Conservation (phyloP, 1,139 yeast species). For the Saccharomyces uvarum region DNA sequence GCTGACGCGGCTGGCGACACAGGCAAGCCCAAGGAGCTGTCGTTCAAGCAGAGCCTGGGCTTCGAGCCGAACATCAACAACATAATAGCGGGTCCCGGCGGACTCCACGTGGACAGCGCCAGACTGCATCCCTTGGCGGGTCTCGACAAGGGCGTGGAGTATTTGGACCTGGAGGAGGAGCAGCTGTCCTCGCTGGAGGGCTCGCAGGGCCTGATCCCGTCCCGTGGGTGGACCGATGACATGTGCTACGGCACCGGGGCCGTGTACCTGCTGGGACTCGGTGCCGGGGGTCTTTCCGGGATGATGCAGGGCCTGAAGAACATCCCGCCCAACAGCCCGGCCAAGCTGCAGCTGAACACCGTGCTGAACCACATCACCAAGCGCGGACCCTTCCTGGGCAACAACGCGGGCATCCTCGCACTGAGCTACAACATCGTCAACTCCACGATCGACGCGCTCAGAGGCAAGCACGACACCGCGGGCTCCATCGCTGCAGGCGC, state of each 20-base stretch:
- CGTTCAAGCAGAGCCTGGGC: constrained; percentile 20
- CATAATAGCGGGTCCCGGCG: background rate
- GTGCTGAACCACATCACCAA: constrained; percentile 85
- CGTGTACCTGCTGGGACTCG: constrained; percentile 73
- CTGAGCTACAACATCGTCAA: constrained; percentile 79
- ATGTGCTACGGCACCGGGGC: constrained; percentile 97
- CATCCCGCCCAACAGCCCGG: constrained; percentile 65
- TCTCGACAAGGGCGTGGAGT: constrained; percentile 80
- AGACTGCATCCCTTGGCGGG: constrained; percentile 92
- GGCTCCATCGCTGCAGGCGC: constrained; percentile 90
- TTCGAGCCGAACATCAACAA: background rate
- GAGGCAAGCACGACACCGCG: constrained; percentile 82
- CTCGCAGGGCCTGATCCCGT: constrained; percentile 82
- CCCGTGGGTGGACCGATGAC: constrained; percentile 96
- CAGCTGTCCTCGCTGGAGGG: constrained; percentile 70
- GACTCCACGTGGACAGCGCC: constrained; percentile 25
- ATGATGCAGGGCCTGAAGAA: constrained; percentile 74
- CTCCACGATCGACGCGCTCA: constrained; percentile 64
- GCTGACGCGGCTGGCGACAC: constrained; percentile 10
- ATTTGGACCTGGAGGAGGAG: constrained; percentile 82
- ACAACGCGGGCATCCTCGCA: constrained; percentile 90
- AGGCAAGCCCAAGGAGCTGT: constrained; percentile 20
- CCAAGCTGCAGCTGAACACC: constrained; percentile 75
- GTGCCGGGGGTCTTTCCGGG: constrained; percentile 84
- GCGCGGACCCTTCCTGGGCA: constrained; percentile 93